Base-by-base conservation (phyloP, 2,329 filamentous ascomycete species). In the Diaporthe ampelina region DNA sequence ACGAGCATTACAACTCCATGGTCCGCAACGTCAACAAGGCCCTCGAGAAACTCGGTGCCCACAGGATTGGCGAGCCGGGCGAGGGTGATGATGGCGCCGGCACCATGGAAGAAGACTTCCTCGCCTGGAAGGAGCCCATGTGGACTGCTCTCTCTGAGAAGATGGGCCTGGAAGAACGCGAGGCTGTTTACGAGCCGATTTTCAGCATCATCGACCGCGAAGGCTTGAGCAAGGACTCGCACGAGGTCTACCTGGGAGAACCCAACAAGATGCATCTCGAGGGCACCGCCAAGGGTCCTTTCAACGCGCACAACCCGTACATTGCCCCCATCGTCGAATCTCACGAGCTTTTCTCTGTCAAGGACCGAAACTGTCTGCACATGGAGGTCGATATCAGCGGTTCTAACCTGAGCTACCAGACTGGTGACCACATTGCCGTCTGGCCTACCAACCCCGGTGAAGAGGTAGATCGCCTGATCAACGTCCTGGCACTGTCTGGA, bases 121-220 rank as follows among this genome's bases (percentile, higher is more conserved):
- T 99, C 80, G 94, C 96, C 78, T 99, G 97, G 97, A 99, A 99
- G 87, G 97, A 99, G 81, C 95, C 95, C 76, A 99, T 99, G 97
- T 99, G 97, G 97, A 88, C 90, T 79, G 94, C 94, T 75, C 88
- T 99, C 70, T 89, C 93, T 32, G 90, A 94, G 77, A 92, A 94
- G 81, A 94, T 99, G 93, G 91, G 91, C 71, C 87, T 99, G 73
- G 94, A 98, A 84, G 97, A 99, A 86, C 95, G 97, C 75, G 97
- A 99, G 83, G 94, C 95, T 76, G 92, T 97, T 75, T 99, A 98
- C 83, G 97, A 99, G 83, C 95, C 97, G 67, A 92, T 95, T 74
- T 98, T 98, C 82, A 91, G 91, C 79, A 92, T 99, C 79, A 90
- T 90, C 35, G 94, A 98, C 79, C 91, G 92, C 77, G 91, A 94